Base-by-base conservation (phyloP, 139 green algal genomes). In the Chlorella sp. region DNA sequence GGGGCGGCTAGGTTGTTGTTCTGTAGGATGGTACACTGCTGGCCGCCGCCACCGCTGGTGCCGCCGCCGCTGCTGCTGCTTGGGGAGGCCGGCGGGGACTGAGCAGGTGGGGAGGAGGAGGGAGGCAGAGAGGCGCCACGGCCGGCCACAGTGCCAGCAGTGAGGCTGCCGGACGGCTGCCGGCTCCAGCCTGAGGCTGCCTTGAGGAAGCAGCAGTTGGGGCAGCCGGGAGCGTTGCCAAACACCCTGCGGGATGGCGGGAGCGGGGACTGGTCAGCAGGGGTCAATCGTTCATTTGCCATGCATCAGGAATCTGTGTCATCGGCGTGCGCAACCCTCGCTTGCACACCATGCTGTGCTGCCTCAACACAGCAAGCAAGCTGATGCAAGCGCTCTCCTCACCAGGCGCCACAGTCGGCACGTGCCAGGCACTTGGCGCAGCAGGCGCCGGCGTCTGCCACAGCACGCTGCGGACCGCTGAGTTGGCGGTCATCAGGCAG, bases 171-270 rank as follows among this genome's bases (percentile, higher is more conserved):
- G 7, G 21, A 16, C 12, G 55, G 6, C 74, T 26, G 30, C 32
- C 74, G 74, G 55, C 28, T 56, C 74, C 74, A 81, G 74, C 74
- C 74, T 21, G 51, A 16, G 7, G 55, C 0, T 3, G 18, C 74
- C 32, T 81, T 81, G 21, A 81, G 74, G 74, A 81, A 81, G 74
- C 74, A 81, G 74, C 74, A 81, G 32, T 34, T 38, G 3, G 51
- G 55, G 74, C 74, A 81, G 55, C 32, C 41, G 23, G 25, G 25
- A 0, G 55, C 74, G 56, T 81, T 28, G 9, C 74, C 74, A 51
- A 51, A 81, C 74, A 81, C 74, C 74, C 74, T 81, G 74, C 41
- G 18, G 2, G 11, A 9, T 15, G 18, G 67, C 5, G 34, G 13
- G 11, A 32, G 68, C 34, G 30, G 2, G 13, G 60, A 23, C 3